Conservation (phyloP, 352 stramenopile species). For the Globisporangium cylindrosporum region DNA sequence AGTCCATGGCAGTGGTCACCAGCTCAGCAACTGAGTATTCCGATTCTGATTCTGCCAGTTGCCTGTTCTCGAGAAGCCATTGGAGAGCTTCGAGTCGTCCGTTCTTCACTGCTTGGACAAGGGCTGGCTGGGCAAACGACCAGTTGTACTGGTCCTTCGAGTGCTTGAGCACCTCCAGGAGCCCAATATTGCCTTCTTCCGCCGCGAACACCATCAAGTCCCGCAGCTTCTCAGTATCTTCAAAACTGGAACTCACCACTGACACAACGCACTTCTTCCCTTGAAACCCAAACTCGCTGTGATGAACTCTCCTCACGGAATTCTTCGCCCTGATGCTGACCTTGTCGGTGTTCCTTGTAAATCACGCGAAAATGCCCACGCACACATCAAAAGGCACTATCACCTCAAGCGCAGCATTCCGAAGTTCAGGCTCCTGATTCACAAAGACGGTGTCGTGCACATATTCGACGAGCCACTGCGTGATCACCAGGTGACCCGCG, state of each 20-base stretch:
- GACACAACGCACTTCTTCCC: neutral
- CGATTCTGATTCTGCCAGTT: neutral
- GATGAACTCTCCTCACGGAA: neutral
- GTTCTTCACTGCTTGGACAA: neutral
- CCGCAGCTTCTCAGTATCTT: neutral
- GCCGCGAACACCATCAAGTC: neutral
- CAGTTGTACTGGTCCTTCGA: neutral
- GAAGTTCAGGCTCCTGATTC: neutral
- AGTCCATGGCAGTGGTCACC: neutral
- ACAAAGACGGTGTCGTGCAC: neutral
- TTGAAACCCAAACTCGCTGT: neutral
- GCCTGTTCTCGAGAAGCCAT: neutral
- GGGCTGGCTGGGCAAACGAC: neutral
- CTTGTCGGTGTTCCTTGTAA: neutral
- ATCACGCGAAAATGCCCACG: neutral
- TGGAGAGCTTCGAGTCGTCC: neutral
- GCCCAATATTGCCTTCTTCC: neutral
- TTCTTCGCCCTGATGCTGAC: neutral
- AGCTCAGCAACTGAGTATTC: neutral
- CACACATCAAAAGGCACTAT: neutral
- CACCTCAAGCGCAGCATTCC: neutral
- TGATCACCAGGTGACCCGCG: neutral
- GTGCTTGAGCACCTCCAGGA: slow-evolving; percentile 1
- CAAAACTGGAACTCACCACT: neutral
- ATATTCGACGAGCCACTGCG: slow-evolving; percentile 2